Base-by-base conservation (phyloP, 1,284 basidiomycete genomes). In the Neonothopanus nambi region DNA sequence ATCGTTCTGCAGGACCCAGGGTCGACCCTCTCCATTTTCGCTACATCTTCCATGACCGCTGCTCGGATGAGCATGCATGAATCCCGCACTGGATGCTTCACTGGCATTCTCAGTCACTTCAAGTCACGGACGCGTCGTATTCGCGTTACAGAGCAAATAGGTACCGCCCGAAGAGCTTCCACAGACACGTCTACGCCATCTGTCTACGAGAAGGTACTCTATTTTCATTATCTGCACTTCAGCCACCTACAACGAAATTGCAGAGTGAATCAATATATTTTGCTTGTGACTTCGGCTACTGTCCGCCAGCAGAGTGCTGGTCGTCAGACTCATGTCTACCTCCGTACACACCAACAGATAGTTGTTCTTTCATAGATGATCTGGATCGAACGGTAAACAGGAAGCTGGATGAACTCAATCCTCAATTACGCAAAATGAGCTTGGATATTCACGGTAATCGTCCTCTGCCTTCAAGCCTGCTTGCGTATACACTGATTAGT, bases 381-480 rank as follows among this genome's bases (percentile, higher is more conserved):
- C 15, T 43, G 20, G 41, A 43, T 1, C 21, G 66, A 33, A 74
- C 74, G 7, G 72, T 85, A 50, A 75, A 79, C 45, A 56, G 63
- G 3, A 68, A 69, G 20, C 63, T 88, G 49, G 76, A 85, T 57
- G 62, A 68, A 28, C 64, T 83, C 18, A 70, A 74, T 54, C 52
- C 66, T 9, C 64, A 77, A 50, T 70, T 88, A 48, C 74, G 82
- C 18, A 65, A 72, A 12, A 65, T 88, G 36, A 87, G 81, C 62
- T 62, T 84, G 58, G 66, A 76, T 26, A 84, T 88, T 23, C 84
- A 87, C 58, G 76, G 84, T 85, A 60, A 51, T 70, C 59, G 21
- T 24, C 35, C n/a, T n/a, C 41, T 41, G n/a, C 20, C 36, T 37
- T 17, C 17, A 28, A 20, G 3, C n/a, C 9, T 13, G 17, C 12